Percentiles rank a stretch among this genome's conserved stretches.
phyloP scores from a whole-genome alignment of 768 basidiomycete genomes.

The Podaxis sp. region DNA sequence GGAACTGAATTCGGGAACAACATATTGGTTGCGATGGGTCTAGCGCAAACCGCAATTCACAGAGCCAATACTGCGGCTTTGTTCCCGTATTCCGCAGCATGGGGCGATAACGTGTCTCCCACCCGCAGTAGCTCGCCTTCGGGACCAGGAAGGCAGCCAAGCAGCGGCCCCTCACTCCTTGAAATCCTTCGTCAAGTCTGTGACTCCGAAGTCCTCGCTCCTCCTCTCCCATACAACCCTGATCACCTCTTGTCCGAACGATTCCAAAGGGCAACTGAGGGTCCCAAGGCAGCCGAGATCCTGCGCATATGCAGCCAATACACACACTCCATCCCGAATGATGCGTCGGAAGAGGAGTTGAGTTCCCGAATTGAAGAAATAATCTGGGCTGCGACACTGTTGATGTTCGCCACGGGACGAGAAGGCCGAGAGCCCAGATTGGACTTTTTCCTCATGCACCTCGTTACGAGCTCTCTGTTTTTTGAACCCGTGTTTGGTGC shows the following conservation, averaged over 20 bases:
- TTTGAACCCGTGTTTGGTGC: slow-evolving; percentile 36
- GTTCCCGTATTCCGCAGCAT: slow-evolving; percentile 23
- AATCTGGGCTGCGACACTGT: slow-evolving; percentile 42
- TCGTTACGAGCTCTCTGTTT: slow-evolving; percentile 49
- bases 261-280: slow-evolving; percentile 25
- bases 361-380: slow-evolving; percentile 44
- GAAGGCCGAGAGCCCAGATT: slow-evolving; percentile 43
- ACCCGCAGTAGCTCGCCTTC: slow-evolving; percentile 2
- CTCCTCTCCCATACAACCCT: slow-evolving; percentile 49
- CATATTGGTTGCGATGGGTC: slow-evolving; percentile 44
- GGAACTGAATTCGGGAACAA: slow-evolving; percentile 49
- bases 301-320: slow-evolving; percentile 35
- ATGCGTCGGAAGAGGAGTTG: slow-evolving; percentile 28
- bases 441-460: slow-evolving; percentile 59
- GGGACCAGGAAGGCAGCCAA: slow-evolving; percentile 17
- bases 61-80: slow-evolving; percentile 22
- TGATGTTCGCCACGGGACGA: slow-evolving; percentile 43
- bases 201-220: slow-evolving; percentile 42
- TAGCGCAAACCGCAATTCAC: slow-evolving; percentile 49
- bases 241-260: slow-evolving; percentile 35
- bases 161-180: slow-evolving; percentile 33
- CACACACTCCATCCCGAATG: slow-evolving; percentile 26
- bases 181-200: slow-evolving; percentile 48
- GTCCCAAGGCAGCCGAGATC: slow-evolving; percentile 41
- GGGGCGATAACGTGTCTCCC: not conserved